phyloP scores from a whole-genome alignment of 192 early-diverging fungal genomes.

The Coemansia sp. region DNA sequence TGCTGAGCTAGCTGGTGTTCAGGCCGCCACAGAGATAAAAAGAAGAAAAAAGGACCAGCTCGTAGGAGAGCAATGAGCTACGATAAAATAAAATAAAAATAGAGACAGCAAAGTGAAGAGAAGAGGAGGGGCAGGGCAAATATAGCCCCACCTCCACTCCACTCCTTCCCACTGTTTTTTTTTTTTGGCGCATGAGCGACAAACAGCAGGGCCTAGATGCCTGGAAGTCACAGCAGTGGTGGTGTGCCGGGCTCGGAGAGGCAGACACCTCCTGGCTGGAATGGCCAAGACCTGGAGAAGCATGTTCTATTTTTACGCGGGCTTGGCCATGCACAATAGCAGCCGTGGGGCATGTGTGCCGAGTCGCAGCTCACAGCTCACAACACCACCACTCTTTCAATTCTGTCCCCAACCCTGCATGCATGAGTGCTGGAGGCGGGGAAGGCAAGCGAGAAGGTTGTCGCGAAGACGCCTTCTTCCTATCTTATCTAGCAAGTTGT shows the following conservation, averaged over 20 bases:
- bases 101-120: neutral
- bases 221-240: too few relatives aligned
- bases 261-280: neutral
- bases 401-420: slow-evolving; percentile 2
- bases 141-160: too few relatives aligned
- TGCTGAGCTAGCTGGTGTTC: neutral
- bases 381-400: neutral
- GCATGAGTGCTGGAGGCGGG: neutral
- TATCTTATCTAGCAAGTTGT: neutral
- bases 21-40: neutral
- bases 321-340: neutral
- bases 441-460: too few relatives aligned
- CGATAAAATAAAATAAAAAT: neutral
- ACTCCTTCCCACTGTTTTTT: too few relatives aligned
- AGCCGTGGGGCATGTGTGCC: neutral
- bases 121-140: neutral
- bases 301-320: neutral
- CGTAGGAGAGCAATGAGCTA: neutral
- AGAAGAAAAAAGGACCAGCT: neutral
- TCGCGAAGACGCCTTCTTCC: neutral
- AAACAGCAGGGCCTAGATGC: neutral
- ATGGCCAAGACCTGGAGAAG: neutral
- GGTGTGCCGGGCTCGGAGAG: too few relatives aligned
- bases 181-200: too few relatives aligned
- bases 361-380: neutral